A percentile compares a stretch with the other conserved stretches of the same genome.
phyloP scores from a whole-genome alignment of 2,329 filamentous ascomycete species.

The Alternaria dauci region DNA sequence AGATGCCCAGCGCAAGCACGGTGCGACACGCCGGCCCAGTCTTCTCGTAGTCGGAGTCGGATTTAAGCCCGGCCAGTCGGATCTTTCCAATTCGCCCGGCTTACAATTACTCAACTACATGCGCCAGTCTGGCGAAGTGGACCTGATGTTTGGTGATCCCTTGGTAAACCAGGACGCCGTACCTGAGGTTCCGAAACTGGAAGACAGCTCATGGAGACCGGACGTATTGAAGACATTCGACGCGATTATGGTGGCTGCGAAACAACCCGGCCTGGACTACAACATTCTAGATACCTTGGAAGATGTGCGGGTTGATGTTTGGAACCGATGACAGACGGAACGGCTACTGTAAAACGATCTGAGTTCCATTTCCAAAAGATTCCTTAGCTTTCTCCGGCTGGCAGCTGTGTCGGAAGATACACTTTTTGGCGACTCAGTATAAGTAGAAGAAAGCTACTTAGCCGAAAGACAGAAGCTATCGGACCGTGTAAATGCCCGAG shows the following conservation, averaged over 20 bases:
- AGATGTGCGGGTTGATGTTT: constrained; percentile 27
- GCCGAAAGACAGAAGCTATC: neutral
- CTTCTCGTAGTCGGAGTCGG: constrained; percentile 59
- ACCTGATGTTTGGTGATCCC: constrained; percentile 58
- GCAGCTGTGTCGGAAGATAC: neutral
- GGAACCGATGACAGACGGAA: constrained; percentile 1
- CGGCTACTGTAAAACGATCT: neutral
- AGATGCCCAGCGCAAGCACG: neutral
- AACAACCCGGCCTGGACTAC: constrained; percentile 56
- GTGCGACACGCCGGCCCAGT: constrained; percentile 3
- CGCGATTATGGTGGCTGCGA: constrained; percentile 56
- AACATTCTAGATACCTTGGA: constrained; percentile 47
- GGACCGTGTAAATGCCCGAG: neutral
- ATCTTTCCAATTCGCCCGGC: constrained; percentile 60
- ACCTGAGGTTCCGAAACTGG: constrained; percentile 42
- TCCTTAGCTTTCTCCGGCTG: neutral
- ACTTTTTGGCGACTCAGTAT: neutral
- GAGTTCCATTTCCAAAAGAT: neutral
- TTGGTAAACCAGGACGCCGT: constrained; percentile 55
- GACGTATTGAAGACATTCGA: constrained; percentile 53
- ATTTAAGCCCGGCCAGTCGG: constrained; percentile 61
- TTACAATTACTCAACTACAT: constrained; percentile 50
- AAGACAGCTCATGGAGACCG: constrained; percentile 52
- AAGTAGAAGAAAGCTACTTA: neutral
- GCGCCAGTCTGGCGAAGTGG: constrained; percentile 46